Conservation (phyloP, 2,329 filamentous ascomycete species). For the Fusarium sp. region DNA sequence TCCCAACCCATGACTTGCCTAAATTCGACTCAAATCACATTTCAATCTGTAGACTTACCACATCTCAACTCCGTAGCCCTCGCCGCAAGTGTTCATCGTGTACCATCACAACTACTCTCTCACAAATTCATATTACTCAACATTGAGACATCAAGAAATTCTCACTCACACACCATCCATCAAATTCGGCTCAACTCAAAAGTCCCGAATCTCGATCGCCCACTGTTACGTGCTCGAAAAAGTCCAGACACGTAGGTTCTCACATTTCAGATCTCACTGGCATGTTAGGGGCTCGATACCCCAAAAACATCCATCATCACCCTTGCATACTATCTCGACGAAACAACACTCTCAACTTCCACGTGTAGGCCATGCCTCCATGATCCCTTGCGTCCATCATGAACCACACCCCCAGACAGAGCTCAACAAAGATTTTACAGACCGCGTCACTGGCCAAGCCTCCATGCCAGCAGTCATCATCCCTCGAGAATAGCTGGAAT, state of each 20-base stretch:
- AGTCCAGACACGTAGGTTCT: not conserved
- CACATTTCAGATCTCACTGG: not conserved
- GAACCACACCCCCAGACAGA: not conserved
- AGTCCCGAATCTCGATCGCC: not conserved
- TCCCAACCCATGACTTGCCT: not conserved
- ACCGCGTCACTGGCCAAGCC: conserved; percentile 11
- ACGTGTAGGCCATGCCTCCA: not conserved
- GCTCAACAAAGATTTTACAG: not conserved
- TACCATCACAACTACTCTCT: not conserved
- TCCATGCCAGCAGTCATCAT: conserved; percentile 15
- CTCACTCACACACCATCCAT: not conserved
- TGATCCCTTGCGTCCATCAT: not conserved
- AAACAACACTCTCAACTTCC: not conserved
- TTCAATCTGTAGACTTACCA: too few species aligned
- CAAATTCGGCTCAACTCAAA: not conserved
- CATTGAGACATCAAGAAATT: not conserved
- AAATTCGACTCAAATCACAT: not conserved
- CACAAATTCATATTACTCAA: not conserved
- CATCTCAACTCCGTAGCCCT: not conserved
- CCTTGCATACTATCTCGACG: not conserved
- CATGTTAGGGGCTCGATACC: not conserved
- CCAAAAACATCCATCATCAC: not conserved
- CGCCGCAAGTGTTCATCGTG: not conserved
- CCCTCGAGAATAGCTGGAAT: conserved; percentile 21
- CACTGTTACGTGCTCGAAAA: not conserved